phyloP scores from a whole-genome alignment of 1,284 basidiomycete genomes.

The Ustilago lituana region DNA sequence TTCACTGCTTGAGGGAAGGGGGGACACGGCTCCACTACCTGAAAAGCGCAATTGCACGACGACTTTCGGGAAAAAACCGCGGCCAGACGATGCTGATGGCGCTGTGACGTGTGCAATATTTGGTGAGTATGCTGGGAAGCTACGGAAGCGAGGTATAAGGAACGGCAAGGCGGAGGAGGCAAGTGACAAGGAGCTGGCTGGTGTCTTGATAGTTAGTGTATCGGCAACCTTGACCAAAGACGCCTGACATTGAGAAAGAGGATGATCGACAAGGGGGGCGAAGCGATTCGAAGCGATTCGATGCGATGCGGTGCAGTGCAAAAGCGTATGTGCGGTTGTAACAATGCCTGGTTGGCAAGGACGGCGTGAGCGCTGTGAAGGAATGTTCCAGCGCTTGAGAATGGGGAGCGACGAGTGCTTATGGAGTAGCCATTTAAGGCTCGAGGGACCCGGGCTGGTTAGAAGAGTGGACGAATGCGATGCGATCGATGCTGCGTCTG shows the following conservation, averaged over 20 bases:
- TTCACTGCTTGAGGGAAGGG: neutral
- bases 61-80: too few relatives aligned
- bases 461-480: too few relatives aligned
- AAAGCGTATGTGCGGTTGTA: too few relatives aligned
- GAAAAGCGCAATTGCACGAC: too few relatives aligned
- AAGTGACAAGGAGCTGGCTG: slow-evolving; percentile 18
- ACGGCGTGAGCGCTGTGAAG: too few relatives aligned
- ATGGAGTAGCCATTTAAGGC: slow-evolving; percentile 15
- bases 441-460: too few relatives aligned
- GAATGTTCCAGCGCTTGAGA: too few relatives aligned
- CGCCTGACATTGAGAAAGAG: slow-evolving; percentile 41
- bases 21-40: too few relatives aligned
- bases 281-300: neutral
- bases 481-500: too few relatives aligned
- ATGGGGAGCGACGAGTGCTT: neutral
- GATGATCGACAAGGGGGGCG: slow-evolving; percentile 11
- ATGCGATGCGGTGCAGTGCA: too few relatives aligned
- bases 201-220: slow-evolving; percentile 50
- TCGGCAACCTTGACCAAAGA: slow-evolving; percentile 50
- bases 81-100: too few relatives aligned
- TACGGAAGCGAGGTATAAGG: neutral
- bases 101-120: too few relatives aligned
- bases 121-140: neutral
- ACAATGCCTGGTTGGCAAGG: slow-evolving; percentile 1
- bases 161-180: neutral